Conservation (phyloP, 441 rosid genomes). For the Metrosideros polymorpha region DNA sequence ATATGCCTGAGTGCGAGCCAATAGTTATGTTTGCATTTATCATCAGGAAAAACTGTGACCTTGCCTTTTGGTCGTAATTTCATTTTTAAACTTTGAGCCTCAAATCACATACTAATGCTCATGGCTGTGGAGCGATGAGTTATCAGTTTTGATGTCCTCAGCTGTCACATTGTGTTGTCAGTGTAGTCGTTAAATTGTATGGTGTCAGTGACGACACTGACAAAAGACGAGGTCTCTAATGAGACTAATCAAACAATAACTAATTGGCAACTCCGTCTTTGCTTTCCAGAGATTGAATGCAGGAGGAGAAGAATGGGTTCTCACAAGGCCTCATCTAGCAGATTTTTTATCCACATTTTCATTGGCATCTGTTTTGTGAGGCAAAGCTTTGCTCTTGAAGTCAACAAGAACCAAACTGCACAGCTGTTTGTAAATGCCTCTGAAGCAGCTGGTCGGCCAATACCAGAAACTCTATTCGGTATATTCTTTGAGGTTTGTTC, state of each 20-base stretch:
- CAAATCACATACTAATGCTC: not conserved
- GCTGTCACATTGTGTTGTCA: not conserved
- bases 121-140: not conserved
- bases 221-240: not conserved
- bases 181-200: not conserved
- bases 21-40: not conserved
- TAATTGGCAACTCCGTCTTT: not conserved
- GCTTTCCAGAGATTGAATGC: constrained; percentile 15
- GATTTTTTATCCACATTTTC: constrained; percentile 22
- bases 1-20: not conserved
- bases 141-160: not conserved
- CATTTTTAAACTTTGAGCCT: not conserved
- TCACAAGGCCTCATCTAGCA: constrained; percentile 14
- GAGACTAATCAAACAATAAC: not conserved
- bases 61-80: not conserved
- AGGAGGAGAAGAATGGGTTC: constrained; percentile 33
- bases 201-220: not conserved
- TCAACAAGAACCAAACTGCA: constrained; percentile 35
- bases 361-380: constrained; percentile 21
- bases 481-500: constrained; percentile 70
- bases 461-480: constrained; percentile 73
- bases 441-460: constrained; percentile 16
- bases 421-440: constrained; percentile 48
- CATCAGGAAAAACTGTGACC: not conserved
- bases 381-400: constrained; percentile 35